Percentiles rank a stretch among this genome's conserved stretches.
Conservation (phyloP, 2,329 filamentous ascomycete species). For the Fusarium sp. region DNA sequence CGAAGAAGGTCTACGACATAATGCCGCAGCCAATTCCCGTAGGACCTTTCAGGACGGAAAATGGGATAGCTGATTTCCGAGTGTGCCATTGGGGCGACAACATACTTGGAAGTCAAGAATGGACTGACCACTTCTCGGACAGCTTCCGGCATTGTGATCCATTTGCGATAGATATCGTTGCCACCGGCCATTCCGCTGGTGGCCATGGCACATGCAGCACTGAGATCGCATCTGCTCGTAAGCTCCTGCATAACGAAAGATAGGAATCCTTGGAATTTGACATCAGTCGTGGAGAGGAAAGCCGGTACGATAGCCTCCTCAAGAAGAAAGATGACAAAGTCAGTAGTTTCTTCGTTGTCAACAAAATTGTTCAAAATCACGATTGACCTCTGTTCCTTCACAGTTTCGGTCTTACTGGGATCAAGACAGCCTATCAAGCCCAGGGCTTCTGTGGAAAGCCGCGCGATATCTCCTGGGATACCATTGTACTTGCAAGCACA, state of each 20-base stretch:
- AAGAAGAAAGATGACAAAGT: slow-evolving; percentile 87
- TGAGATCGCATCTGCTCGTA: slow-evolving; percentile 81
- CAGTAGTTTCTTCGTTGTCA: slow-evolving; percentile 78
- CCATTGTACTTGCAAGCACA: slow-evolving; percentile 84
- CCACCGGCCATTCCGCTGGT: slow-evolving; percentile 59
- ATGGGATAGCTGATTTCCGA: slow-evolving; percentile 78
- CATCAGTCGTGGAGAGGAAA: slow-evolving; percentile 90
- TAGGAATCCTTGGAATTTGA: slow-evolving; percentile 87
- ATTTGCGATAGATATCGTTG: slow-evolving; percentile 76
- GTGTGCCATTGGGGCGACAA: slow-evolving; percentile 72
- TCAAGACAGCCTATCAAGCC: slow-evolving; percentile 93
- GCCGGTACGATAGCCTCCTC: slow-evolving; percentile 90
- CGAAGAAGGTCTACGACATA: slow-evolving; percentile 87
- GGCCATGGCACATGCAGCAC: slow-evolving; percentile 62
- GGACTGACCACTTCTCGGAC: slow-evolving; percentile 87
- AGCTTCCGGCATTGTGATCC: slow-evolving; percentile 80
- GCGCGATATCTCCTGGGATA: slow-evolving; percentile 73
- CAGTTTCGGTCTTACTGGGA: slow-evolving; percentile 85
- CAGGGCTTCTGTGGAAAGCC: slow-evolving; percentile 82
- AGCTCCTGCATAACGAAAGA: slow-evolving; percentile 96
- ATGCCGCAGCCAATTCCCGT: slow-evolving; percentile 83
- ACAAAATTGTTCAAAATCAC: slow-evolving; percentile 90
- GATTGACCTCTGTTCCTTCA: slow-evolving; percentile 83
- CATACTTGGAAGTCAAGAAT: slow-evolving; percentile 87
- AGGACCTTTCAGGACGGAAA: slow-evolving; percentile 75